Conservation (phyloP, 768 basidiomycete genomes). For the Termitomyces sp. region DNA sequence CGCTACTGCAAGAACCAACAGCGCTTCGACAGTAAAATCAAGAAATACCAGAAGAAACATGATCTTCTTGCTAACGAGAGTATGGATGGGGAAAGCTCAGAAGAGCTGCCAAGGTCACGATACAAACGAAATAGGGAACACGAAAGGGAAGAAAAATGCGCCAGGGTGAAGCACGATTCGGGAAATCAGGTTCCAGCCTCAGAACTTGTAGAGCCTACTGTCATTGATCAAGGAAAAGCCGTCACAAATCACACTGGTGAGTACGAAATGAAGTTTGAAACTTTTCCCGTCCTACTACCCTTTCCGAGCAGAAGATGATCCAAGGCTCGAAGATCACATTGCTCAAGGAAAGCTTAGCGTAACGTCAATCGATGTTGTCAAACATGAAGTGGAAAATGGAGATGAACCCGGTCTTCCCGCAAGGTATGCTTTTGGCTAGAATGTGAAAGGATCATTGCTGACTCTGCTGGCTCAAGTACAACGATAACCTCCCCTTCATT, state of each 20-base stretch:
- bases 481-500: not conserved
- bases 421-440: not conserved
- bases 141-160: constrained; percentile 5
- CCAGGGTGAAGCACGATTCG: not conserved
- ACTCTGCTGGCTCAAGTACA: not conserved
- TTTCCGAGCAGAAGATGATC: not conserved
- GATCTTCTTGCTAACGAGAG: not conserved
- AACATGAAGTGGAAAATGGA: too few species aligned
- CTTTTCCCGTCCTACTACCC: not conserved
- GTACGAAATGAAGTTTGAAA: not conserved
- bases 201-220: not conserved
- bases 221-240: not conserved
- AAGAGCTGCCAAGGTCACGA: not conserved
- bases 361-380: too few species aligned
- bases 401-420: not conserved
- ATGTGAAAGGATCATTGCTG: not conserved
- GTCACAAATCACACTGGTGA: not conserved
- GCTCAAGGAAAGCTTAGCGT: not conserved
- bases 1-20: constrained; percentile 44
- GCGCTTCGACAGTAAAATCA: not conserved
- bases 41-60: constrained; percentile 4
- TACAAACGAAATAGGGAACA: constrained; percentile 10
- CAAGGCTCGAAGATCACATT: not conserved
- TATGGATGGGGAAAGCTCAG: not conserved
- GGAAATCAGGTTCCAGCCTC: not conserved